Evolutionary conservation across 495 filamentous ascomycete species (phyloP).

Genomic region (Lasiosphaeriaceae sp.): DNA sequence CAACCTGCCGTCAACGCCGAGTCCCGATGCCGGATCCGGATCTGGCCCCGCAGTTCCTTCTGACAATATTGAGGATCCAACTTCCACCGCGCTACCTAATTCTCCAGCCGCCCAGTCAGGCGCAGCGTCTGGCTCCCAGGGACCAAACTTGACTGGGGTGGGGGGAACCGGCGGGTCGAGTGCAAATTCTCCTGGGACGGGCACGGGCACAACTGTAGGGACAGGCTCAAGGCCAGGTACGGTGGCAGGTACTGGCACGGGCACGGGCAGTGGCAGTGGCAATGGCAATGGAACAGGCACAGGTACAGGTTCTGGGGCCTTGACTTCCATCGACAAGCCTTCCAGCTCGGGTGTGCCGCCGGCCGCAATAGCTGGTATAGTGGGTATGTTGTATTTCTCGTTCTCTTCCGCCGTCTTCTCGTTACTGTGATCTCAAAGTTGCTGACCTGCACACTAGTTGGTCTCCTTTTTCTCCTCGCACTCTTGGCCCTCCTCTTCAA

Average conservation of each 20-base stretch:
- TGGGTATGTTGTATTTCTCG: constrained; percentile 1
- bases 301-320: no score
- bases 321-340: neutral
- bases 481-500: constrained; percentile 11
- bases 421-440: neutral
- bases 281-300: neutral
- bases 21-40: neutral
- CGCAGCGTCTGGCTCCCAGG: neutral
- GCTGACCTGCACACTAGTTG: constrained; percentile 1
- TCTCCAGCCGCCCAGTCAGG: neutral
- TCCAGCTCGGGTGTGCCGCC: neutral
- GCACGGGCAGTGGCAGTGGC: neutral
- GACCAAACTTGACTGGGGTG: neutral
- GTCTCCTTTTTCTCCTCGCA: constrained; percentile 5
- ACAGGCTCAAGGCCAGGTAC: neutral
- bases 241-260: neutral
- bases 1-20: neutral
- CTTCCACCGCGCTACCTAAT: neutral
- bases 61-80: neutral
- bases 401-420: neutral
- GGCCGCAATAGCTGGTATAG: constrained; percentile 10
- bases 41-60: neutral
- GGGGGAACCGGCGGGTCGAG: neutral
- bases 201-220: neutral
- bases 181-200: neutral